These are phyloP conservation scores for Termitomyces sp. DNA, from an alignment of 768 basidiomycete genomes.

Conservation along the genomic window DNA sequence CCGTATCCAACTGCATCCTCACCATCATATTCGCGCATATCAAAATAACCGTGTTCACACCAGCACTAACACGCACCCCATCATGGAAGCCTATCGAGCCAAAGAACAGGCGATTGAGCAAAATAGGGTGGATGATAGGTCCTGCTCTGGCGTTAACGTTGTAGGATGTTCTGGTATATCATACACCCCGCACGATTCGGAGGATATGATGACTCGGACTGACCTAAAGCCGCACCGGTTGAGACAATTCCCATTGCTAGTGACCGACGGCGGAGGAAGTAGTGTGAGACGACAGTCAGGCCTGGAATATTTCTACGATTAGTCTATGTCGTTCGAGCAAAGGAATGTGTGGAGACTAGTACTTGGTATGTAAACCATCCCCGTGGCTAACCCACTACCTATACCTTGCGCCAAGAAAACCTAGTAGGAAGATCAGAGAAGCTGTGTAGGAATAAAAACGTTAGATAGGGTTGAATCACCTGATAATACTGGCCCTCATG, in stretches of 20 bases:
- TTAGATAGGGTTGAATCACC: too few species aligned
- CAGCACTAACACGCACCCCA: conserved; percentile 36
- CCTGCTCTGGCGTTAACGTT: conserved; percentile 26
- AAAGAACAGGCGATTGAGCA: conserved; percentile 48
- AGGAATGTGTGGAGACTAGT: too few species aligned
- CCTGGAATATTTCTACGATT: too few species aligned
- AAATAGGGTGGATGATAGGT: conserved; percentile 52
- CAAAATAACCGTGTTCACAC: conserved; percentile 29
- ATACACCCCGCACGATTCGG: too few species aligned
- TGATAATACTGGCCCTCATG: conserved; percentile 38
- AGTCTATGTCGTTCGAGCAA: too few species aligned
- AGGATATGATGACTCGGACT: background rate
- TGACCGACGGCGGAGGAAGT: conserved; percentile 40
- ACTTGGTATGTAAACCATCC: conserved; percentile 41
- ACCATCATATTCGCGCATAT: conserved; percentile 30
- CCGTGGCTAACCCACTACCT: conserved; percentile 44
- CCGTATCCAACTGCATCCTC: conserved; percentile 34
- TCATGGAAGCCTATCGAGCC: conserved; percentile 35
- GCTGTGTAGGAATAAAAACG: too few species aligned
- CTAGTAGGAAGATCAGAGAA: too few species aligned
- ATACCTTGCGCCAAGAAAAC: too few species aligned
- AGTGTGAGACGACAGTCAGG: conserved; percentile 42
- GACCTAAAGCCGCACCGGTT: background rate
- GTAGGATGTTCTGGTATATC: background rate
- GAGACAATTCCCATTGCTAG: conserved; percentile 48